Conservation (phyloP, 2,329 filamentous ascomycete genomes). For the Cladosporium sp. region DNA sequence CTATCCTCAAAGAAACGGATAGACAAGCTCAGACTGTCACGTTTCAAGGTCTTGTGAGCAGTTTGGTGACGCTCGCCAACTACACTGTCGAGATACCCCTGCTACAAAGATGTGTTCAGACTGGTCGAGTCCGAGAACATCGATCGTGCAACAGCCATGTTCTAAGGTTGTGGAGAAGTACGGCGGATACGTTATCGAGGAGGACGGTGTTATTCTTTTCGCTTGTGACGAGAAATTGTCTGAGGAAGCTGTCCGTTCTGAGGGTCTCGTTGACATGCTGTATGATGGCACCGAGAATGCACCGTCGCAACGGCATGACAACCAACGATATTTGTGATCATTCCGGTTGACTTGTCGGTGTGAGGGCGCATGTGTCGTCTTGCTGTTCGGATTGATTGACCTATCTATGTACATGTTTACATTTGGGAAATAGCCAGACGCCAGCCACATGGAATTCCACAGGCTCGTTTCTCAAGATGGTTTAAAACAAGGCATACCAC, state of each 20-base stretch:
- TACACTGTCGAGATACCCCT: neutral
- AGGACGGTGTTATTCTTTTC: neutral
- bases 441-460: neutral
- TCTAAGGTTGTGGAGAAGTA: neutral
- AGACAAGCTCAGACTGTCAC: neutral
- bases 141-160: neutral
- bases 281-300: neutral
- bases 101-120: neutral
- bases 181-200: neutral
- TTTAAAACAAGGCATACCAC: neutral
- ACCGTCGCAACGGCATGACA: neutral
- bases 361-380: neutral
- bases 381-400: neutral
- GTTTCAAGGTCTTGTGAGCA: neutral
- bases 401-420: too few relatives aligned
- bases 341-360: neutral
- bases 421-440: too few relatives aligned
- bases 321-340: neutral
- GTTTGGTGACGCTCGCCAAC: neutral
- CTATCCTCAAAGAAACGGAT: neutral
- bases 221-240: conserved; percentile 9
- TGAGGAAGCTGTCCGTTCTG: neutral
- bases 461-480: neutral
- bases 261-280: neutral
- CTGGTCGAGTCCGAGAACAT: neutral